phyloP scores from a whole-genome alignment of 805 yeast species.

The Wickerhamomyces bovis region DNA sequence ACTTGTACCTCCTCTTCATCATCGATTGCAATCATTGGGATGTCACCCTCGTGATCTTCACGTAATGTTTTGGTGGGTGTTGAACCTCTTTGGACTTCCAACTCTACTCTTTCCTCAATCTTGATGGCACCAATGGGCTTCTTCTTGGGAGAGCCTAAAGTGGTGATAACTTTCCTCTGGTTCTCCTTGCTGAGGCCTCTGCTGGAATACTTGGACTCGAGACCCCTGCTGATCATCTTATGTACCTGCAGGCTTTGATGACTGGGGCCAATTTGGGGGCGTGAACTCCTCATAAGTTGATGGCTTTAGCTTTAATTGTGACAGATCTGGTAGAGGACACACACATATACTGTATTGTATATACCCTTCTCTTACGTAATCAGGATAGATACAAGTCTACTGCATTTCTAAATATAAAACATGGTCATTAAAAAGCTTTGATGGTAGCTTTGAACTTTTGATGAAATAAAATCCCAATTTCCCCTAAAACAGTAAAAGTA shows the following conservation, averaged over 20 bases:
- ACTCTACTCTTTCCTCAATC: slow-evolving; percentile 22
- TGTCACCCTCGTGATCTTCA: slow-evolving; percentile 27
- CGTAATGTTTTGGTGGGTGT: background rate
- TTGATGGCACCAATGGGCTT: slow-evolving; percentile 22
- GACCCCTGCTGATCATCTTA: slow-evolving; percentile 8
- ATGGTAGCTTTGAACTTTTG: background rate
- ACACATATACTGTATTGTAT: too few species aligned
- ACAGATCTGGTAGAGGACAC: too few species aligned
- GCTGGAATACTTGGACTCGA: slow-evolving; percentile 22
- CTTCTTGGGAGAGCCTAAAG: slow-evolving; percentile 11
- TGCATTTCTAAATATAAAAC: background rate
- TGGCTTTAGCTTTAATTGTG: background rate
- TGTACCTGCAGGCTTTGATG: background rate
- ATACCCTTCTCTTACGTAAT: too few species aligned
- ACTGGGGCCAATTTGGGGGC: background rate
- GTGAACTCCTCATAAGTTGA: background rate
- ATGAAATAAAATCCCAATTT: slow-evolving; percentile 3
- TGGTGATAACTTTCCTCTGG: slow-evolving; percentile 12
- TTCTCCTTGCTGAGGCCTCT: slow-evolving; percentile 16
- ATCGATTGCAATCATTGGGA: slow-evolving; percentile 44
- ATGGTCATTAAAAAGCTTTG: slow-evolving; percentile 6
- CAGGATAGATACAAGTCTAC: too few species aligned
- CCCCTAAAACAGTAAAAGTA: slow-evolving; percentile 1
- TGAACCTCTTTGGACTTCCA: background rate
- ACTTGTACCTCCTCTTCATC: slow-evolving; percentile 37